These are phyloP conservation scores for Raddia distichophylla DNA, from an alignment of 176 grass and related monocot genomes.

Conservation along the genomic window DNA sequence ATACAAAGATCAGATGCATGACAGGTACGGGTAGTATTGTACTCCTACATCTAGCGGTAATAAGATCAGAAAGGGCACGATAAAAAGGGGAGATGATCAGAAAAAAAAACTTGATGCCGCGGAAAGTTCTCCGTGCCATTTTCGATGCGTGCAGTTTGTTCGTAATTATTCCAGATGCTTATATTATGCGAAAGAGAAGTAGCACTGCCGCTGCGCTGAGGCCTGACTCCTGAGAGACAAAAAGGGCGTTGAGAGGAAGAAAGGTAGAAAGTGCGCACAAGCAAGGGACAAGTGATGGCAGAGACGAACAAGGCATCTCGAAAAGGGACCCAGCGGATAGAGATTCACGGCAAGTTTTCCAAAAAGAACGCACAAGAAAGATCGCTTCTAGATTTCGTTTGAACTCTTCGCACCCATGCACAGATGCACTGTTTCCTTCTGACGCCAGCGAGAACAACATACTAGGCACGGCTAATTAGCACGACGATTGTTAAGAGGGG, in stretches of 20 bases:
- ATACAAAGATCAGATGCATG: conserved; percentile 41
- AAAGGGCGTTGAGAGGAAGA: neutral
- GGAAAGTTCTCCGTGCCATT: conserved; percentile 32
- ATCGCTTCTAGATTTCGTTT: conserved; percentile 45
- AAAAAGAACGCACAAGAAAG: conserved; percentile 20
- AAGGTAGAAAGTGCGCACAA: conserved; percentile 3
- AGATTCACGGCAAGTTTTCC: conserved; percentile 25
- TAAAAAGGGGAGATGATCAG: neutral
- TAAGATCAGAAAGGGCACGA: neutral
- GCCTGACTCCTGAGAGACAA: too few relatives aligned
- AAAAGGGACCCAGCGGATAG: neutral
- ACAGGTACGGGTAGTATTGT: neutral
- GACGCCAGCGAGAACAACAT: neutral
- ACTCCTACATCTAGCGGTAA: neutral
- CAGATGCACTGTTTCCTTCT: neutral
- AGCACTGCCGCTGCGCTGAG: neutral
- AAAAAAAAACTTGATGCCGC: conserved; percentile 10
- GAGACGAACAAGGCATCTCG: neutral
- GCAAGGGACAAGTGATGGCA: too few relatives aligned
- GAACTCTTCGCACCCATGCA: neutral
- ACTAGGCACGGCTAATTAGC: conserved; percentile 1
- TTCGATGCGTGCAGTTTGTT: neutral
- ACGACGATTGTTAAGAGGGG: neutral
- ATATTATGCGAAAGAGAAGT: too few relatives aligned
- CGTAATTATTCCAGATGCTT: neutral